Base-by-base conservation (phyloP, 2,329 filamentous ascomycete genomes). In the Ambrosiella cleistominuta region DNA sequence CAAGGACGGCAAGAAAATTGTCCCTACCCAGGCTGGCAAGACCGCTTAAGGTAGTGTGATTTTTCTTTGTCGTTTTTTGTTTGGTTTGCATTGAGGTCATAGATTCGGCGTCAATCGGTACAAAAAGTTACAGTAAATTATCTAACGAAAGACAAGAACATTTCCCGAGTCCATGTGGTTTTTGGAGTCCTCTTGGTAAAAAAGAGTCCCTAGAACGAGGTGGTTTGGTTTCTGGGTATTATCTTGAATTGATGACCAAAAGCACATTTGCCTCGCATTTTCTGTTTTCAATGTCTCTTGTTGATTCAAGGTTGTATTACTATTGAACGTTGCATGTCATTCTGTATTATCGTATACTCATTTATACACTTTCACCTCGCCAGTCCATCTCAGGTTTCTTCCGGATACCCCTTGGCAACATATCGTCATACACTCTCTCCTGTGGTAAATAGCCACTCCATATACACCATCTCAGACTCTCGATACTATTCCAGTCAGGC, bases 1-100 rank as follows among this genome's bases (percentile, higher is more conserved):
- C 87, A 96, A 97, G 86, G 93, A 98, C 72, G 91, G 90, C 81
- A 98, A 98, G 89, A 98, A 98, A 86, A 84, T 98, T 73, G 85
- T 84, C 74, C 89, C 91, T 66, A 86, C 85, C 71, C 83, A 88
- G 76, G 78, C 79, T 66, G 79, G 80, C 70, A 88, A 87, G 78
- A 77, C 78, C 68, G 56, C 56, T 35, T 60, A 61, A 61, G 47
- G 47, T 15, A 36, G 17, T 51, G 12, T 35, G 27, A 15, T 35
- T 19, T 42, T 42, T 35, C 13, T 42, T 42, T 38, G 4, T 38
- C 17, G 12, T 52, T 51, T 35, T 15, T 59, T 11, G 44, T 27
- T 27, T 27, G 52, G 52, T 54, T 44, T 40, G 15, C 38, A 54
- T 40, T 40, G 56, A 15, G 40, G 17, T 40, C 55, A 57, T 60